Conservation (phyloP, 2,329 filamentous ascomycete genomes). For the Cladosporium sp. region DNA sequence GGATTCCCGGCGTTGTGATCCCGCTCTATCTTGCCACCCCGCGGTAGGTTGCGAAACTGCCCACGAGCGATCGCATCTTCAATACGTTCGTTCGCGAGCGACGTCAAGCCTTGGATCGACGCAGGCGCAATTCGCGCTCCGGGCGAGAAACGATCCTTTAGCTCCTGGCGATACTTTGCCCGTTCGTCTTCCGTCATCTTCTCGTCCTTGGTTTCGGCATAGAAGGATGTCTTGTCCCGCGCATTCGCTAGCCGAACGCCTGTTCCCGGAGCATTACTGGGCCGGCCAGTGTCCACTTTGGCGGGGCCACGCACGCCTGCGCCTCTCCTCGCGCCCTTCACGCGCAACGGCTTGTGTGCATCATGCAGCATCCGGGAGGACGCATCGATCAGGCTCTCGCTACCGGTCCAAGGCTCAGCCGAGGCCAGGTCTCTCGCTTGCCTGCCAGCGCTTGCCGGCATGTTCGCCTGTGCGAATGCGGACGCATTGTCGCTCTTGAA, state of each 20-base stretch:
- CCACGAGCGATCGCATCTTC: conserved; percentile 89
- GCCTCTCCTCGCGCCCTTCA: conserved; percentile 10
- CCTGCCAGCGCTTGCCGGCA: conserved; percentile 57
- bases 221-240: conserved; percentile 52
- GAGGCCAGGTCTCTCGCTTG: conserved; percentile 63
- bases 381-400: conserved; percentile 66
- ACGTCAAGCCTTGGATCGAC: conserved; percentile 69
- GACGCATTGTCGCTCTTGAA: conserved; percentile 49
- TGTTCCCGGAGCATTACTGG: conserved; percentile 33
- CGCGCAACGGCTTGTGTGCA: conserved; percentile 51
- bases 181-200: conserved; percentile 64
- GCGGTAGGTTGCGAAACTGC: conserved; percentile 77
- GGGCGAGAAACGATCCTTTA: conserved; percentile 75
- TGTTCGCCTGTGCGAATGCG: conserved; percentile 47
- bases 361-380: conserved; percentile 72
- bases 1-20: conserved; percentile 78
- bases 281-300: conserved; percentile 40
- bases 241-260: conserved; percentile 52
- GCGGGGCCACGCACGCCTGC: conserved; percentile 30
- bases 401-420: conserved; percentile 69
- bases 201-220: conserved; percentile 47
- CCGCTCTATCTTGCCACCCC: conserved; percentile 73
- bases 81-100: conserved; percentile 83
- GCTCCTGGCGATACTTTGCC: conserved; percentile 62
- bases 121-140: conserved; percentile 64